phyloP scores from a whole-genome alignment of 768 basidiomycete genomes.

The Multifurca ochricompacta region DNA sequence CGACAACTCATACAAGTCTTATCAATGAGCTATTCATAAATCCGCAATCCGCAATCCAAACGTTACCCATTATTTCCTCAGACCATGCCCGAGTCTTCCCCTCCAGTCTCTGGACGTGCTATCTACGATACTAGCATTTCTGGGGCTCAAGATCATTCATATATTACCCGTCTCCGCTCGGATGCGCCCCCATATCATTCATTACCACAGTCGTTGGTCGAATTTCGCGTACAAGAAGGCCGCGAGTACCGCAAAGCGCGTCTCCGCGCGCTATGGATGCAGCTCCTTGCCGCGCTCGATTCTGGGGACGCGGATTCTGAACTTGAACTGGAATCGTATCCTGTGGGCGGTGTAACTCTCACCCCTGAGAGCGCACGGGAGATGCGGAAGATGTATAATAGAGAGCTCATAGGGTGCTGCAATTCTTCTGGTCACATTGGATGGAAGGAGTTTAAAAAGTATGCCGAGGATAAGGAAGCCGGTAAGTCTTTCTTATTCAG shows the following conservation, averaged over 20 bases:
- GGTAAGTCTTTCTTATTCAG: slow-evolving; percentile 35
- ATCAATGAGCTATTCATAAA: slow-evolving; percentile 1
- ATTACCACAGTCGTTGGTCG: slow-evolving; percentile 45
- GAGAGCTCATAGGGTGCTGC: slow-evolving; percentile 30
- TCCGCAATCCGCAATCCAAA: slow-evolving; percentile 1
- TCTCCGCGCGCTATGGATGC: slow-evolving; percentile 56
- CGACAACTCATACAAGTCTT: neutral
- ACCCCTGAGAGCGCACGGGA: slow-evolving; percentile 16
- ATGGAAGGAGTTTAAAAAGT: slow-evolving; percentile 68
- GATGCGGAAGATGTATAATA: slow-evolving; percentile 17
- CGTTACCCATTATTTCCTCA: no score
- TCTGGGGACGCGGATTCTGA: slow-evolving; percentile 24
- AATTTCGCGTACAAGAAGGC: slow-evolving; percentile 61
- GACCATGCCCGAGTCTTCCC: slow-evolving; percentile 15
- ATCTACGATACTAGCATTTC: slow-evolving; percentile 45
- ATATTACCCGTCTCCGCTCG: slow-evolving; percentile 52
- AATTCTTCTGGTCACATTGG: slow-evolving; percentile 40
- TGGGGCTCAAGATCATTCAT: slow-evolving; percentile 46
- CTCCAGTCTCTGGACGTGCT: slow-evolving; percentile 37
- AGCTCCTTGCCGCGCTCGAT: slow-evolving; percentile 35
- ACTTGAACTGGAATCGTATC: slow-evolving; percentile 21
- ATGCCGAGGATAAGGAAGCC: slow-evolving; percentile 73
- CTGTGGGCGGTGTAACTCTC: slow-evolving; percentile 14
- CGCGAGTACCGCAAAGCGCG: slow-evolving; percentile 50
- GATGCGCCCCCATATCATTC: slow-evolving; percentile 38